Conservation (phyloP, 2,329 filamentous ascomycete species). For the Catunica adiposa region DNA sequence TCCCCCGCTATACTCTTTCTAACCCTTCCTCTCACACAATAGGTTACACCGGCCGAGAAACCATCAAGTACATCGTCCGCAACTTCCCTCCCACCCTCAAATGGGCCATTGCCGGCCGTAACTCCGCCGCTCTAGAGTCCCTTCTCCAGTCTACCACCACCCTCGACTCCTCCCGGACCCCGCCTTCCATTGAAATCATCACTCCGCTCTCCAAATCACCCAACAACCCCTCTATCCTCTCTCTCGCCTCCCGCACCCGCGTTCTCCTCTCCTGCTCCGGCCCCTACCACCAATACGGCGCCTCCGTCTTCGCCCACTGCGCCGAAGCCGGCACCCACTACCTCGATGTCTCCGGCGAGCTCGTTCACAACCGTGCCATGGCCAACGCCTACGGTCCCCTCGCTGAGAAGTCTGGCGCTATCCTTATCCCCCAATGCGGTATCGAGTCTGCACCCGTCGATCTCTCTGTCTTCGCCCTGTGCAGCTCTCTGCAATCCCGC, state of each 20-base stretch:
- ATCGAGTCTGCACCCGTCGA: conserved; percentile 48
- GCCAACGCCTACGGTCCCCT: conserved; percentile 38
- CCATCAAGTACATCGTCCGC: conserved; percentile 57
- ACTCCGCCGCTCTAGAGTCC: conserved; percentile 53
- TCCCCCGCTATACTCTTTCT: not conserved
- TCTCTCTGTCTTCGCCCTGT: conserved; percentile 37
- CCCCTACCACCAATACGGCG: conserved; percentile 40
- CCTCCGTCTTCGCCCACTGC: conserved; percentile 43
- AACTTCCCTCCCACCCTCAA: conserved; percentile 58
- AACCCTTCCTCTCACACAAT: conserved; percentile 16
- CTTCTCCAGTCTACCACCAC: conserved; percentile 53
- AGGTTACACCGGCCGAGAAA: conserved; percentile 70
- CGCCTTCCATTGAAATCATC: not conserved
- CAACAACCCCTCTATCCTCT: not conserved
- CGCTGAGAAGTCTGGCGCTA: conserved; percentile 37
- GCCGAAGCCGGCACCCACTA: conserved; percentile 48
- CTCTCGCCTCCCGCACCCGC: conserved; percentile 38
- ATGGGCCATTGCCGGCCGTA: conserved; percentile 80
- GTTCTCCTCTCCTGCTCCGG: conserved; percentile 43
- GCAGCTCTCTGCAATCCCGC: conserved; percentile 32
- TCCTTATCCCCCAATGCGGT: conserved; percentile 45
- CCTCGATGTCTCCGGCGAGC: conserved; percentile 45
- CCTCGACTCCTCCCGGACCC: conserved; percentile 24
- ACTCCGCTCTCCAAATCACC: not conserved
- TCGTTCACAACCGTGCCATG: conserved; percentile 42